These are phyloP conservation scores for Asterella californica DNA, from an alignment of 225 moss, liverwort and hornwort species.

Conservation along the genomic window DNA sequence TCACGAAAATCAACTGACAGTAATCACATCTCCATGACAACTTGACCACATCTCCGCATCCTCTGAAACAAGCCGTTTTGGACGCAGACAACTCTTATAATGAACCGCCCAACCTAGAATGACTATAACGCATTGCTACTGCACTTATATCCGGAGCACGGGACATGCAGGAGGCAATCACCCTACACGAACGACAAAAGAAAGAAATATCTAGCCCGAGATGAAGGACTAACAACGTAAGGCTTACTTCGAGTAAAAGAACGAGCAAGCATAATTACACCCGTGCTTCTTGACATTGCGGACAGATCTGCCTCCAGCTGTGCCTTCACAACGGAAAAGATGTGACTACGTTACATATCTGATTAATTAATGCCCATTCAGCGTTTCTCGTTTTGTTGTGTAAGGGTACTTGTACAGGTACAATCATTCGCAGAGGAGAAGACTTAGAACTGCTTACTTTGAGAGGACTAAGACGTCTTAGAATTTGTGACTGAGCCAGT, in stretches of 20 bases:
- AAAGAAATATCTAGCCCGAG: neutral
- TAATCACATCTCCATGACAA: neutral
- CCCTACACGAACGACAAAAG: neutral
- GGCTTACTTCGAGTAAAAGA: conserved; percentile 67
- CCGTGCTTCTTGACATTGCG: conserved; percentile 58
- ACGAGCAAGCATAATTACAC: conserved; percentile 78
- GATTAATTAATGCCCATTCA: neutral
- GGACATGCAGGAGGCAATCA: neutral
- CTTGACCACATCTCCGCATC: neutral
- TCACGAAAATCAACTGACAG: neutral
- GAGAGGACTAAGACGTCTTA: conserved; percentile 61
- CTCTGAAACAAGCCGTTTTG: neutral
- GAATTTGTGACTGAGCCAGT: conserved; percentile 67
- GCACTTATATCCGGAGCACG: neutral
- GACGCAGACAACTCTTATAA: too few relatives aligned
- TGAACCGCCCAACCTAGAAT: too few relatives aligned
- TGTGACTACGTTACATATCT: neutral
- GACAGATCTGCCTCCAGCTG: conserved; percentile 79
- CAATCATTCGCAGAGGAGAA: neutral
- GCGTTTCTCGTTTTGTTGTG: neutral
- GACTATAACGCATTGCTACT: too few relatives aligned
- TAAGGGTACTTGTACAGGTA: neutral
- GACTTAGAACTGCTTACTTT: conserved; percentile 43
- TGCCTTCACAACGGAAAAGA: conserved; percentile 44
- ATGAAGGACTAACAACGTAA: neutral